Base-by-base conservation (phyloP, 768 basidiomycete genomes). In the Trametes gibbosa region DNA sequence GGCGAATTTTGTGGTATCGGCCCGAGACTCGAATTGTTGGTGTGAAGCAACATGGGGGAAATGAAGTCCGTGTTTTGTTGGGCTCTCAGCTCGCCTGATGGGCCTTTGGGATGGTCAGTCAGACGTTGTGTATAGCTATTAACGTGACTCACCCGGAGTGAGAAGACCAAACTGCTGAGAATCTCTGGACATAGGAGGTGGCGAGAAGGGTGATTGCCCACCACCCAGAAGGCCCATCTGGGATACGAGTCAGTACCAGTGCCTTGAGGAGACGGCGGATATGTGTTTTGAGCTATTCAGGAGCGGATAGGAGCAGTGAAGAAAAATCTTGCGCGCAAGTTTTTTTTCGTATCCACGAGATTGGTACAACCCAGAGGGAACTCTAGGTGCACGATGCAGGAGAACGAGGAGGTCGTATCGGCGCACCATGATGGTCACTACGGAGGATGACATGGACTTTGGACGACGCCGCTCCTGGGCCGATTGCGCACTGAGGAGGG, bases 51-150 rank as follows among this genome's bases (percentile, higher is more conserved):
- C 75, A 87, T 83, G 12, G 85, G 86, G 1, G 86, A 81, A 58
- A 84, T 76, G 69, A 78, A 90, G 60, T 85, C 85, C 59, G 75
- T 74, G 6, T 81, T 75, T 54, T 79, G 77, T 65, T 83, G 78
- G 12, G 87, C 80, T 48, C 85, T 81, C 52, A 90, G 78, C 73
- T 90, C 87, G 10, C 81, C 76, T 7, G 89, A 90, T 4, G 81
- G 76, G 13, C 82, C 87, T 88, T 61, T 37, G 5, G 19, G 10
- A 40, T 12, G 43, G 35, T 58, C n/a, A 61, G 49, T 25, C 24
- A 8, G 16, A 32, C 23, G 9, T 29, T 17, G 19, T 5, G 29
- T 51, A 62, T 66, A 53, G 45, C 65, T 62, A 14, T 27, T 23
- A n/a, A 52, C 17, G 40, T 32, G 10, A 68, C 82, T 66, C 65